Conservation (phyloP, 2,329 filamentous ascomycete species). For the Madurella mycetomatis region DNA sequence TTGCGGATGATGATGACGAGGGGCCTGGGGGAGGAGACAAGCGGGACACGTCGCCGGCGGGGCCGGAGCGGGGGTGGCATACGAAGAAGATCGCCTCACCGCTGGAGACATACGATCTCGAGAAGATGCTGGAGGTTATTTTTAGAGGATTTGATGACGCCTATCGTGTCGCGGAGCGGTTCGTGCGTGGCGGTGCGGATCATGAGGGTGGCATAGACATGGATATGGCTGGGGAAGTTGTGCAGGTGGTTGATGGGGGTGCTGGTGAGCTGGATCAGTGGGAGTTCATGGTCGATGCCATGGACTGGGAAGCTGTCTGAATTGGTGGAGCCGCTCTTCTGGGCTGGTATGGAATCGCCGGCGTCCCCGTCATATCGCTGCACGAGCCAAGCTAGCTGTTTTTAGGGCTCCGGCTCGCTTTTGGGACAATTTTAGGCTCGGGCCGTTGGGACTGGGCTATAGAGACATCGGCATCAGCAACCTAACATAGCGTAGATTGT, state of each 20-base stretch:
- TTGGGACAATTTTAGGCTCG: too few species aligned
- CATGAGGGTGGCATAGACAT: constrained; percentile 5
- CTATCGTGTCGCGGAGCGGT: constrained; percentile 46
- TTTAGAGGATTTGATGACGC: constrained; percentile 57
- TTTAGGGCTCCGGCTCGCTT: not conserved
- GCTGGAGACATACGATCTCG: constrained; percentile 58
- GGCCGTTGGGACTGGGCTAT: too few species aligned
- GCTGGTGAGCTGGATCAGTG: constrained; percentile 41
- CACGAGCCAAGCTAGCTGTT: not conserved
- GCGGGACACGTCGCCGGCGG: not conserved
- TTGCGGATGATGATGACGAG: constrained; percentile 49
- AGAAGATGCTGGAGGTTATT: constrained; percentile 54
- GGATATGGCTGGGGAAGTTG: constrained; percentile 14
- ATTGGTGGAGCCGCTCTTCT: not conserved
- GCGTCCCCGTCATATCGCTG: not conserved
- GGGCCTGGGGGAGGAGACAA: constrained; percentile 15
- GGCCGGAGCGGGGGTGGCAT: not conserved
- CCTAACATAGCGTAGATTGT: too few species aligned
- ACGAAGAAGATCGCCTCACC: constrained; percentile 26
- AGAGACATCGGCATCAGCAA: too few species aligned
- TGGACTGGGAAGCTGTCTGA: constrained; percentile 51
- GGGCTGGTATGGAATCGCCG: not conserved
- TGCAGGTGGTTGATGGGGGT: constrained; percentile 23
- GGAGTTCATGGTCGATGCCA: constrained; percentile 56
- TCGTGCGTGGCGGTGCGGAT: constrained; percentile 30